Base-by-base conservation (phyloP, 345 rosid species). In the Lepidium africanum region DNA sequence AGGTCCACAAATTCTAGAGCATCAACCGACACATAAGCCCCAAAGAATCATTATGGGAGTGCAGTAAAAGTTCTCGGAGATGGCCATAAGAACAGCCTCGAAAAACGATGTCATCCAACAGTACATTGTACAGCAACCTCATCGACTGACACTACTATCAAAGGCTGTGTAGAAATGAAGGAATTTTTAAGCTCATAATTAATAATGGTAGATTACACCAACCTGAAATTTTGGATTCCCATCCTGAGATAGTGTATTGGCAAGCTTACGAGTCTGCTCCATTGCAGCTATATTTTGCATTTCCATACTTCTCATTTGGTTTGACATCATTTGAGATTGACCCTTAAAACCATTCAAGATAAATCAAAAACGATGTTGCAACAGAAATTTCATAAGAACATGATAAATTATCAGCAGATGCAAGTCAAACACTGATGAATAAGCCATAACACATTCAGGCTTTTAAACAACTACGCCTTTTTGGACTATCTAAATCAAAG, bases 261-360 rank as follows among this genome's bases (percentile, higher is more conserved):
- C 97, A 68, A 95, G 99, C 89, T 85, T 82, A 32, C 90, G 97
- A 69, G 90, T 91, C 81, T 95, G 99, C 89, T 95, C 96, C 91
- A 86, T 89, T 60, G 97, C 92, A 63, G 94, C 92, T 59, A 84
- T 70, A 78, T 73, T 85, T 66, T 86, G 76, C 48, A 83, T 70
- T 45, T 81, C 80, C 67, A 77, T 82, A 55, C 90, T 86, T 78
- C 92, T 76, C 86, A 84, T 81, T 78, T 78, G 90, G 77, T 76
- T 86, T 37, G 87, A 65, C 78, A 83, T 75, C 82, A 94, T 69
- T 76, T 83, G 91, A 59, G 82, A 76, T 63, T 89, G 91, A 75
- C 89, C 92, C 96, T 91, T 75, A 12, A 16, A 69, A 39, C 46
- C 67, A 42, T 73, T 37, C 54, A 55, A 63, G 43, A 62, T 13